Evolutionary conservation across 1,139 yeast species (phyloP).

Genomic region (Candida labiduridarum): DNA sequence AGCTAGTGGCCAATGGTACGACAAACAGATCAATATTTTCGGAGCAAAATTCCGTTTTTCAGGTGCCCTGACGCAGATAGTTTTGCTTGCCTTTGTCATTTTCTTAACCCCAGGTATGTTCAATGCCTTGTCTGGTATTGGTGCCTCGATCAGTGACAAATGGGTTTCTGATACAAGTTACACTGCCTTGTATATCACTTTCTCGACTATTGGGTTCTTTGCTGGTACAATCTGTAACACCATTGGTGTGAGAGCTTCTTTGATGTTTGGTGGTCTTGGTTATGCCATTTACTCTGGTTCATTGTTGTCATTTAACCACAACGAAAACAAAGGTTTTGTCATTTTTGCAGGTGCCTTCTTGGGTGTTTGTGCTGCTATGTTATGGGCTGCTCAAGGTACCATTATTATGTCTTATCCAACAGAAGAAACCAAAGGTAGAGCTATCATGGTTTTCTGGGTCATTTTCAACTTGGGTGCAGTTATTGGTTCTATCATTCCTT

Average conservation of each 20-base stretch:
- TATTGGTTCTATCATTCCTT: slow-evolving; percentile 57
- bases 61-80: slow-evolving; percentile 45
- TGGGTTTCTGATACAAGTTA: slow-evolving; percentile 52
- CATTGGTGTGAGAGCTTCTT: slow-evolving; percentile 50
- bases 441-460: slow-evolving; percentile 61
- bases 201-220: slow-evolving; percentile 60
- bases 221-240: slow-evolving; percentile 61
- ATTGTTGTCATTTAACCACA: slow-evolving; percentile 50
- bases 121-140: slow-evolving; percentile 59
- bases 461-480: slow-evolving; percentile 68
- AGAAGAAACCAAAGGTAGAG: slow-evolving; percentile 57
- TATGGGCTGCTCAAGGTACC: slow-evolving; percentile 67
- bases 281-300: slow-evolving; percentile 58
- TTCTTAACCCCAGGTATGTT: slow-evolving; percentile 62
- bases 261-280: slow-evolving; percentile 58
- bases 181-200: slow-evolving; percentile 58
- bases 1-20: slow-evolving; percentile 45
- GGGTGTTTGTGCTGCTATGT: slow-evolving; percentile 57
- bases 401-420: slow-evolving; percentile 60
- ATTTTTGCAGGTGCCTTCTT: slow-evolving; percentile 62
- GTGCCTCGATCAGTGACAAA: slow-evolving; percentile 46
- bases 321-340: slow-evolving; percentile 53
- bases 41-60: slow-evolving; percentile 31
- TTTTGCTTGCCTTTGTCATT: slow-evolving; percentile 51
- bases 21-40: slow-evolving; percentile 22